Evolutionary conservation across 768 basidiomycete genomes (phyloP).

Genomic region (Naematelia encephala): DNA sequence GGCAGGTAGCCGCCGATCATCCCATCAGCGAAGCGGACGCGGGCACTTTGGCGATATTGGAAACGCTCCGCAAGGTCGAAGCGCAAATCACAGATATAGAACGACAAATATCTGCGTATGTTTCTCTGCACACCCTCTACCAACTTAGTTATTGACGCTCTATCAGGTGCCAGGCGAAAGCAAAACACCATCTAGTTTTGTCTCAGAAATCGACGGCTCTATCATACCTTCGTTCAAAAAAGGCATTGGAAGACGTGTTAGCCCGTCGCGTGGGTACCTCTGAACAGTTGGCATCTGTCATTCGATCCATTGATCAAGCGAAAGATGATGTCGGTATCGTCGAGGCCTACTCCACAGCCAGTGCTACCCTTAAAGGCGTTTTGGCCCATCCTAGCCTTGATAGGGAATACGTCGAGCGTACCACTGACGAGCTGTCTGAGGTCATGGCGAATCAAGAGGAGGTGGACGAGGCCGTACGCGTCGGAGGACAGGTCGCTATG

Average conservation of each 20-base stretch:
- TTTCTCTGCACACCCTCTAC: background rate
- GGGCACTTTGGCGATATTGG: slow-evolving; percentile 76
- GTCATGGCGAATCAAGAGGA: slow-evolving; percentile 78
- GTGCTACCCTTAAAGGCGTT: slow-evolving; percentile 69
- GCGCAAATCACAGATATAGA: slow-evolving; percentile 69
- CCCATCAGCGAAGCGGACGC: slow-evolving; percentile 71
- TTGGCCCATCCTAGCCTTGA: slow-evolving; percentile 76
- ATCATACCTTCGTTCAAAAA: slow-evolving; percentile 73
- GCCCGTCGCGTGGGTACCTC: slow-evolving; percentile 70
- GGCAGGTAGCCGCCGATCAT: slow-evolving; percentile 49
- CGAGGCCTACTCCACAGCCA: slow-evolving; percentile 77
- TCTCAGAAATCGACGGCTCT: slow-evolving; percentile 73
- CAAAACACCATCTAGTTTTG: slow-evolving; percentile 62
- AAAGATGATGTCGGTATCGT: slow-evolving; percentile 86
- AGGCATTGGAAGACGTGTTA: slow-evolving; percentile 73
- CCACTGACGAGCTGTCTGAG: slow-evolving; percentile 81
- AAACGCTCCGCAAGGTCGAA: slow-evolving; percentile 65
- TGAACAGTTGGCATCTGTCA: slow-evolving; percentile 68
- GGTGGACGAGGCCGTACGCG: slow-evolving; percentile 70
- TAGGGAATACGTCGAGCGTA: slow-evolving; percentile 73
- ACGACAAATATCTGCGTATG: slow-evolving; percentile 58
- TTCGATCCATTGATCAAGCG: slow-evolving; percentile 81
- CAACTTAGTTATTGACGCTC: background rate
- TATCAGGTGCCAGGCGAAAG: slow-evolving; percentile 65
- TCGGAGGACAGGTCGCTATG: slow-evolving; percentile 64